Conservation (phyloP, 2,329 filamentous ascomycete genomes). For the Zymoseptoria crescenta region DNA sequence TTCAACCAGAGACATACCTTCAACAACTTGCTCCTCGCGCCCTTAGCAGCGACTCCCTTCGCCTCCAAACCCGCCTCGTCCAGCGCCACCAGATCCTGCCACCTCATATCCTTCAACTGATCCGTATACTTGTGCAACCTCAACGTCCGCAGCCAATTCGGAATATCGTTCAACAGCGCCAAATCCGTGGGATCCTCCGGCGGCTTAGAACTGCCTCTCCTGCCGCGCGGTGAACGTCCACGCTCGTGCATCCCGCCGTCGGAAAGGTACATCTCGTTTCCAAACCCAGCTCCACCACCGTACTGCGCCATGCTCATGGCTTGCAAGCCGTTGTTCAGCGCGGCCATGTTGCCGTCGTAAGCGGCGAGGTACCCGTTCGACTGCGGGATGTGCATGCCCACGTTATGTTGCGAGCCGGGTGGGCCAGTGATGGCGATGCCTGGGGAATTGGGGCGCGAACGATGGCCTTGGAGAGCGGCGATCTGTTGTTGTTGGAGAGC, state of each 20-base stretch:
- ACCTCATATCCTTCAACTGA: slow-evolving; percentile 93
- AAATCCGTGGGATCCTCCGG: slow-evolving; percentile 96
- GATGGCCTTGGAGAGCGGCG: slow-evolving; percentile 66
- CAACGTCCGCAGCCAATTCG: slow-evolving; percentile 88
- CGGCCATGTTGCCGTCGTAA: slow-evolving; percentile 55
- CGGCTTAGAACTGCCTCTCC: slow-evolving; percentile 90
- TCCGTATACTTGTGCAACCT: slow-evolving; percentile 98
- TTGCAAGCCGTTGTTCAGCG: slow-evolving; percentile 61
- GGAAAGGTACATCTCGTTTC: slow-evolving; percentile 79
- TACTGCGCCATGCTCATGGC: slow-evolving; percentile 52
- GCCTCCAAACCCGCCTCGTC: slow-evolving; percentile 91
- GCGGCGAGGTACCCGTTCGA: slow-evolving; percentile 91
- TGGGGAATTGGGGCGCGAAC: slow-evolving; percentile 84
- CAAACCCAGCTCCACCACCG: slow-evolving; percentile 59
- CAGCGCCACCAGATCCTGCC: slow-evolving; percentile 84
- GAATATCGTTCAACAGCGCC: slow-evolving; percentile 84
- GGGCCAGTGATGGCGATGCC: slow-evolving; percentile 69
- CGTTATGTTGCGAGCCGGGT: slow-evolving; percentile 42
- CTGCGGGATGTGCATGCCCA: slow-evolving; percentile 74
- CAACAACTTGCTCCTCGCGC: slow-evolving; percentile 92
- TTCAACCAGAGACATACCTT: slow-evolving; percentile 55
- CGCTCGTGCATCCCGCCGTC: slow-evolving; percentile 88
- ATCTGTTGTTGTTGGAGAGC: slow-evolving; percentile 65
- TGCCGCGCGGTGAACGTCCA: slow-evolving; percentile 83
- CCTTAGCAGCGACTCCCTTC: slow-evolving; percentile 87